Percentiles rank a stretch among this genome's conserved stretches.
Conservation (phyloP, 768 basidiomycete species). For the Suillus subaureus region DNA sequence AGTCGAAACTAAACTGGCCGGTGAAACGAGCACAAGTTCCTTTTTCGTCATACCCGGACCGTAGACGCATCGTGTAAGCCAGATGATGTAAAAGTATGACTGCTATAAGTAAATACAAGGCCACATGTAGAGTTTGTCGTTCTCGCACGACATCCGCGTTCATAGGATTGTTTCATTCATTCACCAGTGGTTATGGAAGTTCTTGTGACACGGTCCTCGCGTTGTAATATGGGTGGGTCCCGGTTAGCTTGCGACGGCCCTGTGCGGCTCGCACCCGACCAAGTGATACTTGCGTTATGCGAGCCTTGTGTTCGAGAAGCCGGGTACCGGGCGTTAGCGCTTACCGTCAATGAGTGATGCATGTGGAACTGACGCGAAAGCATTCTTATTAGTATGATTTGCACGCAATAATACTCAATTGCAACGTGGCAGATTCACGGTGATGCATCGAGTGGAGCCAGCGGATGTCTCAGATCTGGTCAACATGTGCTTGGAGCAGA, state of each 20-base stretch:
- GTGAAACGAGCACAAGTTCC: too few species aligned
- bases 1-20: too few species aligned
- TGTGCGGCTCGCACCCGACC: background rate
- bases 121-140: too few species aligned
- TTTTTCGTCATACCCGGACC: too few species aligned
- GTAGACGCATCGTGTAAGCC: too few species aligned
- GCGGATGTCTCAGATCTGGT: background rate
- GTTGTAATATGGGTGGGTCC: background rate
- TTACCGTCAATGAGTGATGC: background rate
- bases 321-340: background rate
- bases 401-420: background rate
- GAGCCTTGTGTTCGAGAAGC: background rate
- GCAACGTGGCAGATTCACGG: background rate
- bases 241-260: background rate
- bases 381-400: background rate
- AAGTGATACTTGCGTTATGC: background rate
- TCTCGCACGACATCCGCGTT: background rate
- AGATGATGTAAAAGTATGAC: too few species aligned
- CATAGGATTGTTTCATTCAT: background rate
- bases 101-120: too few species aligned
- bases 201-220: slow-evolving; percentile 1
- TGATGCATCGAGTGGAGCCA: background rate
- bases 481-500: slow-evolving; percentile 6
- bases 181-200: background rate
- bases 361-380: background rate